Percentiles rank a stretch among this genome's conserved stretches.
Evolutionary conservation across 2,329 filamentous ascomycete genomes (phyloP).

Genomic region (Pyrenophora graminea): DNA sequence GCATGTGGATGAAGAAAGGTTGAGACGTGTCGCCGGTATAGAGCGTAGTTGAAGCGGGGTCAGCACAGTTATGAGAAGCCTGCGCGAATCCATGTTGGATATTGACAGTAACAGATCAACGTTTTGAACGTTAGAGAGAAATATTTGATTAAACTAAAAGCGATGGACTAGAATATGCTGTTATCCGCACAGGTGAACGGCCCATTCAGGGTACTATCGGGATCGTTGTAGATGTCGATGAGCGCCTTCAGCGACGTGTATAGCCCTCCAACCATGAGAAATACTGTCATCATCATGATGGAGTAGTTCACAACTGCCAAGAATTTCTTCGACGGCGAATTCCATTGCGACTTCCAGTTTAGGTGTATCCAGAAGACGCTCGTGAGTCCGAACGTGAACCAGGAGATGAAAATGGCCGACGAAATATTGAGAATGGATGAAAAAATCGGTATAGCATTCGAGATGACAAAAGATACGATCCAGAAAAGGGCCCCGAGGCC

Average conservation of each 20-base stretch:
- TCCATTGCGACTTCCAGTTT: conserved; percentile 45
- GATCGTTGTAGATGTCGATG: conserved; percentile 35
- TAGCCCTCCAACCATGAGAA: conserved; percentile 31
- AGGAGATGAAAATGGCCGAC: conserved; percentile 61
- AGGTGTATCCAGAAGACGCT: conserved; percentile 55
- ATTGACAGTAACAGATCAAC: background rate
- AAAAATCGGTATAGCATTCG: conserved; percentile 59
- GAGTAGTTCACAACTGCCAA: conserved; percentile 52
- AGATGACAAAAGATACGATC: conserved; percentile 58
- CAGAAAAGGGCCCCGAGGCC: conserved; percentile 58
- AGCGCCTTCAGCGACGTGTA: conserved; percentile 36
- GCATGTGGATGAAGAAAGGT: no score
- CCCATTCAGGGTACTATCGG: conserved; percentile 28
- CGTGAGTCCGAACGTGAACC: conserved; percentile 63
- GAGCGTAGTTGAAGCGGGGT: no score
- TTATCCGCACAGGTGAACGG: conserved; percentile 38
- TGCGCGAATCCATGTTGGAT: no score
- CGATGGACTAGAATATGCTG: conserved; percentile 30
- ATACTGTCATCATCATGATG: conserved; percentile 44
- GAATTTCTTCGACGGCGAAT: conserved; percentile 45
- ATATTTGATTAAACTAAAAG: background rate
- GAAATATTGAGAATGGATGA: conserved; percentile 67
- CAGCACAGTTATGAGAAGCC: no score
- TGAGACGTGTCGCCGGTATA: no score
- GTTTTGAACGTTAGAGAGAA: background rate